Conservation (phyloP, 1,139 yeast species). For the Suhomyces maxii region DNA sequence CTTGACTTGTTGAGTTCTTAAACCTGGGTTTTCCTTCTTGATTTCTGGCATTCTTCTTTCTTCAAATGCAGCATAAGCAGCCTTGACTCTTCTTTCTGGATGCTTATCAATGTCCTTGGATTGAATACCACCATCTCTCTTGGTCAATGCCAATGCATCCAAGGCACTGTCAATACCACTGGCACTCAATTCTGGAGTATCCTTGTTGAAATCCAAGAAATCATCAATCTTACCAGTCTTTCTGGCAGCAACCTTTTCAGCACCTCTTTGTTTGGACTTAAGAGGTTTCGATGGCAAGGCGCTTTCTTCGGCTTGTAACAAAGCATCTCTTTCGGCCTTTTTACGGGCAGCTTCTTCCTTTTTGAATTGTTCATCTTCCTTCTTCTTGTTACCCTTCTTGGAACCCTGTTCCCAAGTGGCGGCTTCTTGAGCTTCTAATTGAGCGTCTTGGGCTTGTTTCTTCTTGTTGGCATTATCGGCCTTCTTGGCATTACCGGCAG, state of each 20-base stretch:
- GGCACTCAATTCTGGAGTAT: slow-evolving; percentile 61
- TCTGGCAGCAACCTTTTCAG: slow-evolving; percentile 65
- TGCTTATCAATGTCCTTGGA: slow-evolving; percentile 77
- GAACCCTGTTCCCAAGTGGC: slow-evolving; percentile 72
- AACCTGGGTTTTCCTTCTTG: slow-evolving; percentile 77
- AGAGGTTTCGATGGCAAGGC: slow-evolving; percentile 59
- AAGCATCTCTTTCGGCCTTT: slow-evolving; percentile 62
- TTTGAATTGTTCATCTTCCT: slow-evolving; percentile 60
- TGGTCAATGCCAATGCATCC: slow-evolving; percentile 70
- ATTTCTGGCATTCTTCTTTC: slow-evolving; percentile 72
- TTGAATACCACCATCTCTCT: slow-evolving; percentile 53
- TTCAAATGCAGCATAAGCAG: slow-evolving; percentile 73
- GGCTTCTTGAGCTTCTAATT: slow-evolving; percentile 56
- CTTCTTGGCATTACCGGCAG: slow-evolving; percentile 69
- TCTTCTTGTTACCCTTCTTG: slow-evolving; percentile 69
- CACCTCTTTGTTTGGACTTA: slow-evolving; percentile 62
- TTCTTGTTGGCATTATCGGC: slow-evolving; percentile 67
- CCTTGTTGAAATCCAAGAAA: slow-evolving; percentile 52
- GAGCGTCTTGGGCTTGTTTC: slow-evolving; percentile 52
- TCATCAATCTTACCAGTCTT: slow-evolving; percentile 67
- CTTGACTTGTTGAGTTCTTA: slow-evolving; percentile 76
- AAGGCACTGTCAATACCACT: slow-evolving; percentile 76
- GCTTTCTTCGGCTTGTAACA: slow-evolving; percentile 64
- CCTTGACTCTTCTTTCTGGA: slow-evolving; percentile 86
- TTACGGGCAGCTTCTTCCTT: slow-evolving; percentile 64